phyloP scores from a whole-genome alignment of 75 land plant species.

The Ceratopteris richardii region DNA sequence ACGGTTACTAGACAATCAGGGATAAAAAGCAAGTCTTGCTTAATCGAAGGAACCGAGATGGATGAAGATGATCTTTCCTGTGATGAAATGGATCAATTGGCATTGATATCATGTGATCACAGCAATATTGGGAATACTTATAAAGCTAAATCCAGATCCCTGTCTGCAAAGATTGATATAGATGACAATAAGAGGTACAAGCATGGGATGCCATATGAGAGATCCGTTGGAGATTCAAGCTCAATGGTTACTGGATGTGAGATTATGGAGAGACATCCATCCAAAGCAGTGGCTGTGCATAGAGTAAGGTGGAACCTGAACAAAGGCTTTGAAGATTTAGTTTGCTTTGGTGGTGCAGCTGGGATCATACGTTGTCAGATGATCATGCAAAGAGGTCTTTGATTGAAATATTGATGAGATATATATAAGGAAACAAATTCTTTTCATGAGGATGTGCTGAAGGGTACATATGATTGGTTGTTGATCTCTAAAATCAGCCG shows the following conservation, averaged over 20 bases:
- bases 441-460: no score
- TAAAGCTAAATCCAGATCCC: neutral
- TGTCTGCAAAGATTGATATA: neutral
- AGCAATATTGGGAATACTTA: neutral
- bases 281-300: conserved; percentile 69
- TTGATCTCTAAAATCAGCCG: no score
- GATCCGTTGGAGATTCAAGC: no score
- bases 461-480: no score
- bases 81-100: conserved; percentile 1
- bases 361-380: conserved; percentile 83
- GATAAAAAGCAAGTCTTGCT: neutral
- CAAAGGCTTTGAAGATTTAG: conserved; percentile 77
- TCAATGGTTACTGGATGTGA: conserved; percentile 2
- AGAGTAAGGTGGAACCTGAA: conserved; percentile 91
- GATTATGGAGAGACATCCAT: conserved; percentile 37
- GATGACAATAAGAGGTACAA: neutral
- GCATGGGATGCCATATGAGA: no score
- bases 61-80: no score
- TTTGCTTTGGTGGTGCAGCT: conserved; percentile 92
- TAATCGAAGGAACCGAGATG: no score
- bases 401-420: no score
- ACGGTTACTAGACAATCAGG: conserved; percentile 2
- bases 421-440: no score
- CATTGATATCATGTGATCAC: conserved; percentile 11
- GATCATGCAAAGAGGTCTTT: conserved; percentile 15